These are phyloP conservation scores for Ceratocystis cubensis DNA, from an alignment of 2,329 filamentous ascomycete genomes.

Conservation along the genomic window DNA sequence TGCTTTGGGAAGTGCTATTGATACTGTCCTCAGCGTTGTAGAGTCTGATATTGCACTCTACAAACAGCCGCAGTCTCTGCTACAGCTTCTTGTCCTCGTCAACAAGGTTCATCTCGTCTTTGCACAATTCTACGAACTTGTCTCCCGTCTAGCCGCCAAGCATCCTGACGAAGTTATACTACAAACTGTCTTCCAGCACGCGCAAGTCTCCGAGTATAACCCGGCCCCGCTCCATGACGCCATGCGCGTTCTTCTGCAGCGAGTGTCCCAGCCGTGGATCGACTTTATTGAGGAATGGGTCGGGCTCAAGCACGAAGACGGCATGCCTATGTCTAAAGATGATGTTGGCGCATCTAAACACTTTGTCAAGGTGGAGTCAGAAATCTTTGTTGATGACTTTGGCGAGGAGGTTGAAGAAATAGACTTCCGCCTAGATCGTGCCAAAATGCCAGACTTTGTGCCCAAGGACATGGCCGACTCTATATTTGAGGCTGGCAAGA, in stretches of 20 bases:
- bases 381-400: slow-evolving; percentile 44
- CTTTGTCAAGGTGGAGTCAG: slow-evolving; percentile 48
- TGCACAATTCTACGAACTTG: slow-evolving; percentile 38
- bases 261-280: slow-evolving; percentile 53
- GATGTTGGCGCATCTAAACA: slow-evolving; percentile 36
- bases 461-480: slow-evolving; percentile 53
- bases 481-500: slow-evolving; percentile 71
- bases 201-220: slow-evolving; percentile 51
- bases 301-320: slow-evolving; percentile 49
- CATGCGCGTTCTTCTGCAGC: slow-evolving; percentile 52
- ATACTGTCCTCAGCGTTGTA: slow-evolving; percentile 37
- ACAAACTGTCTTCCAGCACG: slow-evolving; percentile 48
- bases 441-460: slow-evolving; percentile 60
- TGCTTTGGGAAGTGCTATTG: slow-evolving; percentile 40
- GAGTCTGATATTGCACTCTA: slow-evolving; percentile 38
- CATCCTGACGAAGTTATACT: slow-evolving; percentile 49
- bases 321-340: slow-evolving; percentile 40
- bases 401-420: slow-evolving; percentile 44
- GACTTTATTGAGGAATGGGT: slow-evolving; percentile 62
- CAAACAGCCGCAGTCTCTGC: slow-evolving; percentile 34
- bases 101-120: slow-evolving; percentile 38
- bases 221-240: slow-evolving; percentile 49
- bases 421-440: slow-evolving; percentile 50
- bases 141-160: slow-evolving; percentile 35
- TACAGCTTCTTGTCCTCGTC: slow-evolving; percentile 41